Percentiles rank a stretch among this genome's conserved stretches.
These are phyloP conservation scores for Colletotrichum brevisporum DNA, from an alignment of 2,329 filamentous ascomycete genomes.

Conservation along the genomic window DNA sequence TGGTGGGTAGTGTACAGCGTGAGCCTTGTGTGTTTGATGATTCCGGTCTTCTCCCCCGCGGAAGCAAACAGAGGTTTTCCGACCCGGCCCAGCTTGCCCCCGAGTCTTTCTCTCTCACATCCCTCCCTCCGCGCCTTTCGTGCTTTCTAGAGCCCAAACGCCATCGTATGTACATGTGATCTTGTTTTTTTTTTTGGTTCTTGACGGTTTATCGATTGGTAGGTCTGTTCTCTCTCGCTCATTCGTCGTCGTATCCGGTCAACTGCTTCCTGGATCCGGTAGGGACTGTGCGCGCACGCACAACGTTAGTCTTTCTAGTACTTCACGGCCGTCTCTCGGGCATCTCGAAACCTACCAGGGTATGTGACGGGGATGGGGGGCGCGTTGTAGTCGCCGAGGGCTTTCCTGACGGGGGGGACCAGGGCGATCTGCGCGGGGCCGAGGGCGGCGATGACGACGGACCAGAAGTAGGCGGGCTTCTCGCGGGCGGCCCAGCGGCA, in stretches of 20 bases:
- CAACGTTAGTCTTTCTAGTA: slow-evolving; percentile 1
- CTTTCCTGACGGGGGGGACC: slow-evolving; percentile 80
- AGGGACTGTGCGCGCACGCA: slow-evolving; percentile 62
- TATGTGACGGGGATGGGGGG: slow-evolving; percentile 88
- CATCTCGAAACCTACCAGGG: slow-evolving; percentile 76
- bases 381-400: slow-evolving; percentile 81
- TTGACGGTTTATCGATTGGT: background rate
- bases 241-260: slow-evolving; percentile 72
- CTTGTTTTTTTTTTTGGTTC: background rate
- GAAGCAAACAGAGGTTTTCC: slow-evolving; percentile 2
- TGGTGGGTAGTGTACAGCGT: slow-evolving; percentile 32
- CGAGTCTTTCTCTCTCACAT: slow-evolving; percentile 12
- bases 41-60: background rate
- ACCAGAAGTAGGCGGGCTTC: slow-evolving; percentile 93
- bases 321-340: background rate
- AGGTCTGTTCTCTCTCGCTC: slow-evolving; percentile 34
- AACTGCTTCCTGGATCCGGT: slow-evolving; percentile 71
- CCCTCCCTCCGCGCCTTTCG: background rate
- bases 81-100: slow-evolving; percentile 10
- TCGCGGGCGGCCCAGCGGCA: slow-evolving; percentile 89
- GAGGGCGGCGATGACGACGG: slow-evolving; percentile 78
- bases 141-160: slow-evolving; percentile 41
- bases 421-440: slow-evolving; percentile 80
- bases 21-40: slow-evolving; percentile 2
- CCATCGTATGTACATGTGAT: slow-evolving; percentile 44